Percentiles rank a stretch among this genome's conserved stretches.
phyloP scores from a whole-genome alignment of 371 early-diverging fungal genomes.

The Circinella umbellata region DNA sequence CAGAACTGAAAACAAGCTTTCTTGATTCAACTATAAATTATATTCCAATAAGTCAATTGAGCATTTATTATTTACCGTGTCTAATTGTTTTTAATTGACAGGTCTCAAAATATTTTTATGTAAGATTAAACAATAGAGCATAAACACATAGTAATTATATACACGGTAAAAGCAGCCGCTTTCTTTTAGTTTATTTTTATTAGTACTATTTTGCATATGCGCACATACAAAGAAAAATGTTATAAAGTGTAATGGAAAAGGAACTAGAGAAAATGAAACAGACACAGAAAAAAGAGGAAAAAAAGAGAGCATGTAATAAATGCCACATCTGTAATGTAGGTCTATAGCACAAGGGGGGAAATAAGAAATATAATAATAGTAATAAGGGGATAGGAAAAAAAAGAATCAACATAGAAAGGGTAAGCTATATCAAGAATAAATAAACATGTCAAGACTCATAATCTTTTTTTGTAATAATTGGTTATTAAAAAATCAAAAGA shows the following conservation, averaged over 20 bases:
- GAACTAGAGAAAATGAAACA: no score
- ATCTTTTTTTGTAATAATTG: background rate
- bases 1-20: no score
- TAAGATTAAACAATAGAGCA: no score
- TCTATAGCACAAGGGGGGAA: conserved; percentile 4
- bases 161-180: background rate
- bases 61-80: no score
- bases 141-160: background rate
- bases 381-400: background rate
- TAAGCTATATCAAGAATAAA: conserved; percentile 1
- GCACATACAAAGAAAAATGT: conserved; percentile 1
- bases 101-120: no score
- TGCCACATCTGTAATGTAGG: background rate
- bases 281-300: background rate
- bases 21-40: no score
- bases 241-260: no score
- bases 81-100: no score
- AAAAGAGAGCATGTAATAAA: background rate
- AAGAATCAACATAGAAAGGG: background rate
- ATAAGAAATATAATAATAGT: background rate
- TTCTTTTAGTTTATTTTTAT: background rate
- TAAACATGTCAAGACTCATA: background rate
- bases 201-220: conserved; percentile 3
- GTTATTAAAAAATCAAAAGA: no score
- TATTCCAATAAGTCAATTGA: no score